A percentile compares a stretch with the other conserved stretches of the same genome.
Conservation (phyloP, 208 protist species). For the Trichomonas tenax region DNA sequence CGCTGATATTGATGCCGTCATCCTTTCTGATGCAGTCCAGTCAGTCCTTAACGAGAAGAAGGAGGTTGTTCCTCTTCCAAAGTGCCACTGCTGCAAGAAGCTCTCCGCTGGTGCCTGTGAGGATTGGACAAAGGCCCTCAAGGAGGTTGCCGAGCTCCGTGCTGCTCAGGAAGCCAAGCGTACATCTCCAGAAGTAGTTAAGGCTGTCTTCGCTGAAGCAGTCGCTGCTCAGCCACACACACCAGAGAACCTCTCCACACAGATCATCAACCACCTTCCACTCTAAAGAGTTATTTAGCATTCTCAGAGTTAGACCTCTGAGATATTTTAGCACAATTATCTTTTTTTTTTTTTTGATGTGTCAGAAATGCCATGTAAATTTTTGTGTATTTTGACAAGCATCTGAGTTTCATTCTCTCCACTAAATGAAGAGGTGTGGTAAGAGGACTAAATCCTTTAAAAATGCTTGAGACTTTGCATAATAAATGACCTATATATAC, state of each 20-base stretch:
- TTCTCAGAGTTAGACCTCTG: neutral
- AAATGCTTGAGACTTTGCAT: too few relatives aligned
- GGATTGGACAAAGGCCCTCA: neutral
- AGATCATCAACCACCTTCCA: neutral
- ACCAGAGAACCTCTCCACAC: neutral
- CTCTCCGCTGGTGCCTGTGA: neutral
- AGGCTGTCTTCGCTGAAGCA: neutral
- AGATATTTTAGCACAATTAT: neutral
- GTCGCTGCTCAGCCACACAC: neutral
- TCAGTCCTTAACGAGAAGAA: neutral
- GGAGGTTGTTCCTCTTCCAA: neutral
- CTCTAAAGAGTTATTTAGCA: neutral
- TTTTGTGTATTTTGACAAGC: too few relatives aligned
- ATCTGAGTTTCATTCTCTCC: too few relatives aligned
- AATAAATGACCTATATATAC: too few relatives aligned
- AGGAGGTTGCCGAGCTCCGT: neutral
- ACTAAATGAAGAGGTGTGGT: too few relatives aligned
- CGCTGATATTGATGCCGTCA: conserved; percentile 60
- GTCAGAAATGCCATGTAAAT: too few relatives aligned
- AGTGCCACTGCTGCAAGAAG: neutral
- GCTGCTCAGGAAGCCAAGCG: neutral
- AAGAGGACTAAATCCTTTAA: too few relatives aligned
- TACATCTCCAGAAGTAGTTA: neutral
- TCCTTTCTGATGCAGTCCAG: conserved; percentile 67
- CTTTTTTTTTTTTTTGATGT: too few relatives aligned